Evolutionary conservation across 2,329 filamentous ascomycete species (phyloP), one percentile per base, ranked within the genome.

Genomic region (Aspergillus sp.): DNA sequence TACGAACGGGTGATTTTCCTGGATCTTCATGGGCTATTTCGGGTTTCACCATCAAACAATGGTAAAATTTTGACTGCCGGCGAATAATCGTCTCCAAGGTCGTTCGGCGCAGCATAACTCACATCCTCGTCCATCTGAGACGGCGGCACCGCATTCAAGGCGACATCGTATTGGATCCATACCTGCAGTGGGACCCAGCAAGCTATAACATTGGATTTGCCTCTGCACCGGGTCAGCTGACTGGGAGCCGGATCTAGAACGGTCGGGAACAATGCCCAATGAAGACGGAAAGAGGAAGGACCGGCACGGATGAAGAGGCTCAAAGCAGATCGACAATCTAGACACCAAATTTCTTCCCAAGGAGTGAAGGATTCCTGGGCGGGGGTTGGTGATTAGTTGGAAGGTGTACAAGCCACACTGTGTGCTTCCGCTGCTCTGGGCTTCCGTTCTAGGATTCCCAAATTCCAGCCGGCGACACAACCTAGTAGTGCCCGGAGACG

Each of bases 1-100:
- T 25, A 55, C 30, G 39, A 55, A 55, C 53, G 8, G 32, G 25
- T 42, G 53, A 32, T 44, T 27, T 8, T 30, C 41, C 53, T 27
- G n/a, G 23, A 19, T 25, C 53, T 41, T 41, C 39, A 27, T 41
- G 25, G 36, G n/a, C 32, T 36, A 36, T 52, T 44, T 58, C 54
- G 51, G 55, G 54, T 63, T 61, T 63, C 61, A 63, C 47, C 10
- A 30, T 61, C 55, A 58, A 61, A 55, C 55, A 38, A 19, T 54
- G 59, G 36, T 47, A 19, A 49, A 15, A 21, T 49, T 17, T 19
- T 30, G 44, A 25, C 21, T 8, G 15, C 44, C 23, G 44, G 23
- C 8, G 23, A 8, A 23, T 8, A 49, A 30, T 50, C 3, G 8
- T 17, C 25, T 19, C 8, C 47, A 32, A 50, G 10, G 25, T 50